Evolutionary conservation across 1,284 basidiomycete genomes (phyloP), one percentile per base, ranked within the genome.

Genomic region (Microbotryomycetes sp.): DNA sequence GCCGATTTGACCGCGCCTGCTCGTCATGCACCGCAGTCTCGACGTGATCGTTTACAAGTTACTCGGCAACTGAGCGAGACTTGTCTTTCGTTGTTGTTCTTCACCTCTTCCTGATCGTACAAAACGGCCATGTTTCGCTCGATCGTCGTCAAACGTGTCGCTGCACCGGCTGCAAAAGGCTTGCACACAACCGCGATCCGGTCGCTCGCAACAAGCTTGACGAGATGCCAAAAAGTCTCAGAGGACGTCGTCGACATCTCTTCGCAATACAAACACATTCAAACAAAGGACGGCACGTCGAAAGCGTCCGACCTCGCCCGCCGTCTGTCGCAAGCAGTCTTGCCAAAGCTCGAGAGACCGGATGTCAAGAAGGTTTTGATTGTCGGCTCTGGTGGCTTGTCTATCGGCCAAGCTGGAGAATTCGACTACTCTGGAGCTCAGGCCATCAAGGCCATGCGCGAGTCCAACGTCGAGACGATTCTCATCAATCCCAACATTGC

Each of bases 381-480:
- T 61, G 91, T 98, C 54, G 96, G 96, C 66, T 90, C 87, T 67
- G 96, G 96, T 73, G 96, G 96, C 65, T 85, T 99, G 53, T 88
- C 86, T 73, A 98, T 99, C 67, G 96, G 96, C 49, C 96, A 98
- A 77, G 96, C 96, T 4, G 96, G 96, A 76, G 96, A 99, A 78
- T 99, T 99, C 77, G 96, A 99, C 77, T 98, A 99, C 78, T 97
- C 92, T 28, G 96, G 89, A 80, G 97, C 94, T 7, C 96, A 98
- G 78, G 96, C 96, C 30, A 86, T 99, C 78, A 99, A 99, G 78
- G 96, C 96, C 15, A 85, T 99, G 60, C 85, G 87, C 64, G 96
- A 99, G 76, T 91, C 92, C 74, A 92, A 94, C 57, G 86, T 97
- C 64, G 85, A 93, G 70, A 92, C 94, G 30, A 86, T 98, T 66